phyloP scores from a whole-genome alignment of 495 filamentous ascomycete genomes.

The Alectoria sarmentosa region DNA sequence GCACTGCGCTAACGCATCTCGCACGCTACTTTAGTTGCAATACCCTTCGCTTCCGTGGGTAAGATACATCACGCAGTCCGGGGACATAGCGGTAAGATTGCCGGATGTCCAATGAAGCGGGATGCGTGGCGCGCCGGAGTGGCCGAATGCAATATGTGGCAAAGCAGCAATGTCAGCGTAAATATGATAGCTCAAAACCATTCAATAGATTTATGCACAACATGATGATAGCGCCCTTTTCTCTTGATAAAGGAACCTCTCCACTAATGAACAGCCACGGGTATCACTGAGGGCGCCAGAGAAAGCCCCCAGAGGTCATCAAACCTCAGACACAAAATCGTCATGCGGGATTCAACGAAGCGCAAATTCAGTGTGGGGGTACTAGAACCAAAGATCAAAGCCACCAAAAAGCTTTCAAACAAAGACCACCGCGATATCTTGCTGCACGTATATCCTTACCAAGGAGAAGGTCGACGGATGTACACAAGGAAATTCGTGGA shows the following conservation, averaged over 20 bases:
- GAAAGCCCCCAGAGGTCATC: background rate
- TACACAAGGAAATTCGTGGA: background rate
- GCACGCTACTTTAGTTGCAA: conserved; percentile 72
- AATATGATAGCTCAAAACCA: conserved; percentile 36
- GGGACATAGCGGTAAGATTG: conserved; percentile 88
- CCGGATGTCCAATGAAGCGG: conserved; percentile 68
- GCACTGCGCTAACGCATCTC: conserved; percentile 15
- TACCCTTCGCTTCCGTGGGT: conserved; percentile 99
- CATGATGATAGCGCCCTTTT: background rate
- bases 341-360: background rate
- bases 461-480: background rate
- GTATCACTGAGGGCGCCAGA: background rate
- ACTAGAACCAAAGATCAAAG: background rate
- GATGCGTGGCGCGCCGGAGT: conserved; percentile 12
- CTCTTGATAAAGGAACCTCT: background rate
- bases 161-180: conserved; percentile 3
- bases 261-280: background rate
- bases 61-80: conserved; percentile 94
- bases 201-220: conserved; percentile 41
- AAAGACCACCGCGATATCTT: background rate
- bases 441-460: background rate
- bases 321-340: background rate
- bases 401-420: background rate
- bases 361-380: background rate
- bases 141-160: conserved; percentile 5